Base-by-base conservation (phyloP, 352 stramenopile genomes). In the Phytophthora pluvialis region DNA sequence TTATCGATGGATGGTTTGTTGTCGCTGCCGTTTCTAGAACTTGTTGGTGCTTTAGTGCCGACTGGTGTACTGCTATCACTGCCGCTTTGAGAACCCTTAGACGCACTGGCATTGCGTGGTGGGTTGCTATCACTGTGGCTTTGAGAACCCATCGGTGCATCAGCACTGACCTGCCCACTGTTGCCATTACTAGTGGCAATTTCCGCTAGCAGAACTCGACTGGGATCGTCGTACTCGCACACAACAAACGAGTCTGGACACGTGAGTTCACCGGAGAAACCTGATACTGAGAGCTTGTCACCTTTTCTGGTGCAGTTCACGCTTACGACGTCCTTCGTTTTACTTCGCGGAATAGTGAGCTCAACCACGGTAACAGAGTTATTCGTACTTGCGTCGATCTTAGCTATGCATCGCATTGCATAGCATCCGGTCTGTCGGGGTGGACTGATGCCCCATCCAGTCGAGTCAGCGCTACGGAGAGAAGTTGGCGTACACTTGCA, bases 181-280 rank as follows among this genome's bases (percentile, higher is more conserved):
- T 8, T 45, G 4, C 5, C 16, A 8, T 11, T 7, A 11, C 11
- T 35, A 11, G 25, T 32, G 42, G 31, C 6, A 47, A 7, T 32
- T 9, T 48, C 10, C 13, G 21, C 42, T 10, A 48, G 42, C 18
- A 48, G 6, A 32, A 48, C 10, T 29, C 42, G 42, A 32, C 45
- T 63, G 3, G 64, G 42, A 12, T 57, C 56, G 11, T 53, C 52
- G 16, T 43, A n/a, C 7, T 48, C 72, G 43, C 86, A 94, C 38
- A 93, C 77, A 15, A 90, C 69, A 9, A 70, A 51, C 18, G 86
- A 83, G 35, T 94, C 86, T 2, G 83, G 83, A 45, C 86, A 93
- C 11, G 78, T 83, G 43, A 94, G 50, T 7, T 38, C 58, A 7
- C 86, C 86, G 0, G 60, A 64, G 50, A 91, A 92, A 1, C 81